phyloP scores from a whole-genome alignment of 1,139 yeast genomes.

The Suhomyces chickasaworum region DNA sequence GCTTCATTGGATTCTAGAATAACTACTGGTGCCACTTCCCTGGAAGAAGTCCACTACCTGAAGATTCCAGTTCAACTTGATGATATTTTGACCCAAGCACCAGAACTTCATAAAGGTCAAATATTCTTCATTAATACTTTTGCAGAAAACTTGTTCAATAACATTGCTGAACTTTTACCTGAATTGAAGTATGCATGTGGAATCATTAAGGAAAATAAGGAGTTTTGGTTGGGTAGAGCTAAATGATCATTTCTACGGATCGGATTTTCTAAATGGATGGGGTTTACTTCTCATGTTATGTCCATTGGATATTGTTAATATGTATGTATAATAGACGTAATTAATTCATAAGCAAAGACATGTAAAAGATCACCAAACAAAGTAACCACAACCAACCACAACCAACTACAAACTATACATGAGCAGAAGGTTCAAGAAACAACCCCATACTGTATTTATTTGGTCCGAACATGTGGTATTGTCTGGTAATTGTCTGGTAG shows the following conservation, averaged over 20 bases:
- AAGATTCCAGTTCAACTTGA: slow-evolving; percentile 35
- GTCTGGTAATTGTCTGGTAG: no score
- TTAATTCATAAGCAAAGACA: no score
- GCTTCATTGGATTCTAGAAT: slow-evolving; percentile 52
- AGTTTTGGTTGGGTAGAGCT: slow-evolving; percentile 36
- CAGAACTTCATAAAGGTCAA: slow-evolving; percentile 71
- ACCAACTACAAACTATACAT: no score
- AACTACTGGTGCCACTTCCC: slow-evolving; percentile 8
- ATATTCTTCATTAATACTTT: slow-evolving; percentile 79
- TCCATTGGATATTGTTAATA: neutral
- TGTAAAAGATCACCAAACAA: no score
- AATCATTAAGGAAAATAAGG: slow-evolving; percentile 47
- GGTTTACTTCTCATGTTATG: slow-evolving; percentile 1
- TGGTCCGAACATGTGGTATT: no score
- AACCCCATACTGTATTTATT: no score
- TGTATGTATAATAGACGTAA: slow-evolving; percentile 9
- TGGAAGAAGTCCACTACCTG: slow-evolving; percentile 29
- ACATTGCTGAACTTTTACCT: slow-evolving; percentile 60
- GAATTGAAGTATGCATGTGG: slow-evolving; percentile 55
- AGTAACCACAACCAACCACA: no score
- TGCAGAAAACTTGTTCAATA: slow-evolving; percentile 74
- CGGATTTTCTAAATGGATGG: neutral
- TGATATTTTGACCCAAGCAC: slow-evolving; percentile 45
- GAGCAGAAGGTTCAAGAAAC: no score
- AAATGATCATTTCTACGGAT: neutral